Evolutionary conservation across 257 asterid genomes (phyloP).

Genomic region (Solanum clarkiae): DNA sequence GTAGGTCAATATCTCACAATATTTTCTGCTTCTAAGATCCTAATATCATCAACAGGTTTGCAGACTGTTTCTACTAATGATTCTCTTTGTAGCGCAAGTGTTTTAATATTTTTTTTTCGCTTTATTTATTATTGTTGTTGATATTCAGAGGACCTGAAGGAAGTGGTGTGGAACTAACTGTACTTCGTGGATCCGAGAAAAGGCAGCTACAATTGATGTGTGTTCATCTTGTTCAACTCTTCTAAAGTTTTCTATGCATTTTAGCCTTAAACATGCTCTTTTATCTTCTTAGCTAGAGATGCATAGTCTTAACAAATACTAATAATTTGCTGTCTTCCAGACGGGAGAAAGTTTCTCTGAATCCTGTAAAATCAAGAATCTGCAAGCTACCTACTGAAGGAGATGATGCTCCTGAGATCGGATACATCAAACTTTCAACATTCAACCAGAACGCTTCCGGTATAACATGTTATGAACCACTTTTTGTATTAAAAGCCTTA

Average conservation of each 20-base stretch:
- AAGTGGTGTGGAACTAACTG: constrained; percentile 60
- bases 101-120: not conserved
- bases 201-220: constrained; percentile 58
- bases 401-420: constrained; percentile 53
- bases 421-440: constrained; percentile 85
- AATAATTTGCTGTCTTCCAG: constrained; percentile 34
- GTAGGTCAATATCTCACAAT: not conserved
- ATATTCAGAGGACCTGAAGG: constrained; percentile 93
- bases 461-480: not conserved
- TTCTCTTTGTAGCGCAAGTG: not conserved
- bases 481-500: not conserved
- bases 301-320: constrained; percentile 5
- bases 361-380: constrained; percentile 88
- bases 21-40: not conserved
- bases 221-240: constrained; percentile 11
- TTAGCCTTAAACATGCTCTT: not conserved
- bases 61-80: not conserved
- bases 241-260: not conserved
- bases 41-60: not conserved
- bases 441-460: constrained; percentile 98
- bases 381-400: constrained; percentile 58
- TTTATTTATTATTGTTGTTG: not conserved
- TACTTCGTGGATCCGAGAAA: constrained; percentile 58
- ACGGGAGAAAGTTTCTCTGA: constrained; percentile 69
- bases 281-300: not conserved